Conservation (phyloP, 2,329 filamentous ascomycete species). For the Pseudogymnoascus sp. region DNA sequence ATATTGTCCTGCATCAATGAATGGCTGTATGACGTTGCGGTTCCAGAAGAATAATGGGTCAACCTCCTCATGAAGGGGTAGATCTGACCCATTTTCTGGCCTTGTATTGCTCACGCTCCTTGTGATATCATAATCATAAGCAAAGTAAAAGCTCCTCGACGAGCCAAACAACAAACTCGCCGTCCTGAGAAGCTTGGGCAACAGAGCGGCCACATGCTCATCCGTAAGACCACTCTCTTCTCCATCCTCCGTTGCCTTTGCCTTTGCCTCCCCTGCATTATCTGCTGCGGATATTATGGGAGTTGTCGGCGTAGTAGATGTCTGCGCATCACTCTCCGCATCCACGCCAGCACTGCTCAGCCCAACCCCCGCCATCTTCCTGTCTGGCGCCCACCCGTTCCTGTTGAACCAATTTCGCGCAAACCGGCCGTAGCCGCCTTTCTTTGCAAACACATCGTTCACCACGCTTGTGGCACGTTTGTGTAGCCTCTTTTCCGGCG, state of each 20-base stretch:
- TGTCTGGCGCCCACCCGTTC: constrained; percentile 63
- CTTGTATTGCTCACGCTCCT: constrained; percentile 44
- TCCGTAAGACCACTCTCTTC: not conserved
- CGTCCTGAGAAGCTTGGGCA: constrained; percentile 78
- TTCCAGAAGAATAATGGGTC: constrained; percentile 92
- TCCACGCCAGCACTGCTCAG: not conserved
- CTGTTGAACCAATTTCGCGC: constrained; percentile 86
- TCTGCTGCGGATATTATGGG: not conserved
- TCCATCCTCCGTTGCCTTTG: not conserved
- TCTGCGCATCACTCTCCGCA: constrained; percentile 4
- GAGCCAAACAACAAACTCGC: constrained; percentile 76
- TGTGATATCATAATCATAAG: constrained; percentile 90
- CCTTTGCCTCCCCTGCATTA: not conserved
- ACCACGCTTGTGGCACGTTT: constrained; percentile 55
- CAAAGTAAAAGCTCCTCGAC: constrained; percentile 85
- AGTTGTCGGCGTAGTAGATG: not conserved
- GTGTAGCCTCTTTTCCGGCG: constrained; percentile 11
- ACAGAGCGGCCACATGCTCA: constrained; percentile 33
- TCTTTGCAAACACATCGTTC: constrained; percentile 77
- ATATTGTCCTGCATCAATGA: constrained; percentile 66
- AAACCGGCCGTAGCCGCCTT: constrained; percentile 80
- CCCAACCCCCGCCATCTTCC: not conserved
- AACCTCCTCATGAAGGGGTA: constrained; percentile 62
- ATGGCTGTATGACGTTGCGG: constrained; percentile 60
- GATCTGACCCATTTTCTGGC: constrained; percentile 33